Evolutionary conservation across 805 yeast genomes (phyloP).

Genomic region (Pichia californica): DNA sequence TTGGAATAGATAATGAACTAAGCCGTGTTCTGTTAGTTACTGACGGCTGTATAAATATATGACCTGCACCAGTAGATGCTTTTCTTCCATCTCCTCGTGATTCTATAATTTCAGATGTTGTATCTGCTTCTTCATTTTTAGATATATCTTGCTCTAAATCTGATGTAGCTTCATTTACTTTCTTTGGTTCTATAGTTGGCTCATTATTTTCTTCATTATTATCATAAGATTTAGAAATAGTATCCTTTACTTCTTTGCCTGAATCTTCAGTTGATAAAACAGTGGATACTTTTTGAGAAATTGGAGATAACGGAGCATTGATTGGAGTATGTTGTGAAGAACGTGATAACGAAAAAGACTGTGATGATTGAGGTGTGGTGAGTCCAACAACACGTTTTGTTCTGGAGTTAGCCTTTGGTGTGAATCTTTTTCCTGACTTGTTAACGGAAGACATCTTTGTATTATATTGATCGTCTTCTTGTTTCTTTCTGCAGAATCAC

Average conservation of each 20-base stretch:
- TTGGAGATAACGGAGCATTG: background rate
- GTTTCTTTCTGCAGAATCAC: too few species aligned
- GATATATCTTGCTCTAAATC: too few species aligned
- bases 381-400: constrained; percentile 9
- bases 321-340: background rate
- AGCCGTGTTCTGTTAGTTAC: constrained; percentile 4
- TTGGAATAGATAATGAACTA: constrained; percentile 13
- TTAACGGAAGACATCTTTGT: constrained; percentile 23
- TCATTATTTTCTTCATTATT: background rate
- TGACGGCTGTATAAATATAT: constrained; percentile 1
- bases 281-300: background rate
- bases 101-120: background rate
- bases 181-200: background rate
- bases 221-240: too few species aligned
- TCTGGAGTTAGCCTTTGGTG: constrained; percentile 46
- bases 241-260: background rate
- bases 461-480: background rate
- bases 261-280: background rate
- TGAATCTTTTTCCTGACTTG: constrained; percentile 55
- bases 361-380: constrained; percentile 6
- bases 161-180: too few species aligned
- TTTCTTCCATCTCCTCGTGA: background rate
- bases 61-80: background rate
- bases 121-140: background rate
- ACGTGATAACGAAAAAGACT: background rate